These are phyloP conservation scores for Leccinum fibrillosum DNA, from an alignment of 768 basidiomycete genomes.

Conservation along the genomic window DNA sequence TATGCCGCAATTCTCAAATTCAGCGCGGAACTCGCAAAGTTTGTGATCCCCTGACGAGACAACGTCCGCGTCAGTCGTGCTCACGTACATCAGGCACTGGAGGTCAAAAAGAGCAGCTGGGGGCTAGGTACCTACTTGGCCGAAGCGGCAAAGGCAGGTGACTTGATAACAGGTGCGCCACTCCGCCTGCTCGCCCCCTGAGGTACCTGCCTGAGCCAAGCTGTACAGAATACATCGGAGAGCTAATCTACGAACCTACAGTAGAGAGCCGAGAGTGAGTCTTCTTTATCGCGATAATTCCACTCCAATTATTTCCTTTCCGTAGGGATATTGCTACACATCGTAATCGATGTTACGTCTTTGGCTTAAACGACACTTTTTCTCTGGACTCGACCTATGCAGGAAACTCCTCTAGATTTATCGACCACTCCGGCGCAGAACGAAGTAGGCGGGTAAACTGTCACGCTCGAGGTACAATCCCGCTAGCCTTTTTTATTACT, in stretches of 20 bases:
- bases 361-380: constrained; percentile 44
- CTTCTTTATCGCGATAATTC: neutral
- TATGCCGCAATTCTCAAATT: constrained; percentile 49
- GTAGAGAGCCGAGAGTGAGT: constrained; percentile 51
- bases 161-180: constrained; percentile 44
- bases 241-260: constrained; percentile 51
- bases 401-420: constrained; percentile 65
- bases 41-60: neutral
- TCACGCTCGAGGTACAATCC: constrained; percentile 39
- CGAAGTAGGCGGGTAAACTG: constrained; percentile 37
- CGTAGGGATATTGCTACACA: constrained; percentile 42
- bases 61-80: neutral
- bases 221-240: constrained; percentile 61
- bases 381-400: constrained; percentile 53
- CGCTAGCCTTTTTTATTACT: neutral
- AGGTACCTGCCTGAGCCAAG: neutral
- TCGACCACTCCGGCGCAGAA: constrained; percentile 50
- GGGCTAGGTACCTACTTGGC: constrained; percentile 54
- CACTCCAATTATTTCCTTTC: neutral
- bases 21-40: constrained; percentile 48
- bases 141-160: constrained; percentile 42
- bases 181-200: neutral
- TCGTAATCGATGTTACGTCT: constrained; percentile 59
- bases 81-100: constrained; percentile 33
- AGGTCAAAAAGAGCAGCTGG: constrained; percentile 43